Conservation (phyloP, 345 rosid genomes). For the Eucalyptus decipiens region DNA sequence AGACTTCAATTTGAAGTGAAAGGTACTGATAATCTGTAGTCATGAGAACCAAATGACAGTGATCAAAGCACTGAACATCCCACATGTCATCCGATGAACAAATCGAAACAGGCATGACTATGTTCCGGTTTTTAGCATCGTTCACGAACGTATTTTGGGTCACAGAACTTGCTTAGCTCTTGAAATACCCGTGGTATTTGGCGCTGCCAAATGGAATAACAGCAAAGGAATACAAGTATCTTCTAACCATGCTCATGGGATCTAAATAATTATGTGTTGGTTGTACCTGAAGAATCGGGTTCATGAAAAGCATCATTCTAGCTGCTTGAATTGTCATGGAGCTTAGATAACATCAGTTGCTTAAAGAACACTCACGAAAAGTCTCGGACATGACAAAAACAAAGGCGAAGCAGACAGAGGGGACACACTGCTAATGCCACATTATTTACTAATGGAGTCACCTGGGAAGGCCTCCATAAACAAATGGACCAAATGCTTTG, state of each 20-base stretch:
- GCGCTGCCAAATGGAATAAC: not conserved
- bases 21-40: not conserved
- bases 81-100: not conserved
- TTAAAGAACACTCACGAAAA: not conserved
- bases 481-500: not conserved
- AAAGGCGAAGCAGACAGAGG: not conserved
- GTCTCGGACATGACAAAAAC: not conserved
- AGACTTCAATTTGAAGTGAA: not conserved
- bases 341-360: not conserved
- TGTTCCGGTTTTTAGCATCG: not conserved
- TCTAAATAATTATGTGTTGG: not conserved
- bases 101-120: not conserved
- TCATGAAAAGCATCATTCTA: not conserved
- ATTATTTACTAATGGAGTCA: not conserved
- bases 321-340: not conserved
- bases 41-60: not conserved
- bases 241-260: not conserved
- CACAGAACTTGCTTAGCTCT: not conserved
- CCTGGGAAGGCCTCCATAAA: not conserved
- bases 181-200: not conserved
- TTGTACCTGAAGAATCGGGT: not conserved
- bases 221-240: not conserved
- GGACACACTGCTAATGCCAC: not conserved
- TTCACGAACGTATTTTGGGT: not conserved
- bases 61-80: not conserved